Conservation (phyloP, 257 asterid species). For the Gynochthodes officinalis region DNA sequence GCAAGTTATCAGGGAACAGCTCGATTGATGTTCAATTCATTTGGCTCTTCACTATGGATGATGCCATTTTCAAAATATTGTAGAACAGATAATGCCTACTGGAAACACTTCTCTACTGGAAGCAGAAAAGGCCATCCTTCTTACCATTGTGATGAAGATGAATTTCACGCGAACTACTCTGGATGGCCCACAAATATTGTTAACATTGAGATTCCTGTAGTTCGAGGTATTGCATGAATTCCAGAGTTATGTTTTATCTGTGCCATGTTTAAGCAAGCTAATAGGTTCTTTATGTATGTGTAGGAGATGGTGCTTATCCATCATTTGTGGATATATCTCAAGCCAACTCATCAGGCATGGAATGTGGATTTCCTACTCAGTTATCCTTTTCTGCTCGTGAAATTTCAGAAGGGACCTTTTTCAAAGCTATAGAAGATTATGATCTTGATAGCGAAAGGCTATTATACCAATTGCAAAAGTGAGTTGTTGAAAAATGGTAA, state of each 20-base stretch:
- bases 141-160: conserved; percentile 67
- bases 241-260: not conserved
- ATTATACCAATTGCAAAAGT: conserved; percentile 64
- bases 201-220: conserved; percentile 81
- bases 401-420: conserved; percentile 89
- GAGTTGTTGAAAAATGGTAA: conserved; percentile 30
- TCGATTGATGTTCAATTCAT: conserved; percentile 93
- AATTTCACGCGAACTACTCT: conserved; percentile 69
- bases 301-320: conserved; percentile 84
- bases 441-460: conserved; percentile 84
- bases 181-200: conserved; percentile 98
- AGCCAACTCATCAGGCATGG: conserved; percentile 56
- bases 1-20: conserved; percentile 98
- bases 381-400: conserved; percentile 96
- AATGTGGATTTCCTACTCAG: conserved; percentile 80
- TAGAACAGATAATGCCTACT: conserved; percentile 66
- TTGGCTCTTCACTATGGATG: conserved; percentile 97
- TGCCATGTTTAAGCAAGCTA: conserved; percentile 22
- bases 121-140: conserved; percentile 53
- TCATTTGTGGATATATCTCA: conserved; percentile 52
- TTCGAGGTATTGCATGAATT: conserved; percentile 49
- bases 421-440: conserved; percentile 72
- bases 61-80: conserved; percentile 89
- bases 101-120: conserved; percentile 64
- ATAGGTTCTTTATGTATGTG: conserved; percentile 28